These are phyloP conservation scores for Wallemia hederae DNA, from an alignment of 1,284 basidiomycete genomes.

Conservation along the genomic window DNA sequence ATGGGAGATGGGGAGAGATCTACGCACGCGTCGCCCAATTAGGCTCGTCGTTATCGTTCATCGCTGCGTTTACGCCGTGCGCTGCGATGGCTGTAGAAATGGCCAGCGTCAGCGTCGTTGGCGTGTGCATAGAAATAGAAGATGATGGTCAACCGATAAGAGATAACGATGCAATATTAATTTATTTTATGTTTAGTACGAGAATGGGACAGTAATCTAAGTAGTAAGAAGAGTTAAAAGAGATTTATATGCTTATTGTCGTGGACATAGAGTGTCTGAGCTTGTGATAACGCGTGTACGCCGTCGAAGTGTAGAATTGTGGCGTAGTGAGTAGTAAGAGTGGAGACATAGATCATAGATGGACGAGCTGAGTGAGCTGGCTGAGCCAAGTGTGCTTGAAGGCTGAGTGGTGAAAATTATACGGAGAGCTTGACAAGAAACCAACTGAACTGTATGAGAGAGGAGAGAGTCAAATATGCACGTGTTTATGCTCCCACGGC, in stretches of 20 bases:
- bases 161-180: neutral
- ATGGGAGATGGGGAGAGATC: neutral
- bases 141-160: neutral
- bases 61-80: neutral
- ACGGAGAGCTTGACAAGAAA: too few relatives aligned
- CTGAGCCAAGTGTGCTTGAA: too few relatives aligned
- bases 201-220: neutral
- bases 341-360: neutral
- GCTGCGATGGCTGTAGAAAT: too few relatives aligned
- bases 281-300: too few relatives aligned
- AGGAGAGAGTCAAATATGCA: too few relatives aligned
- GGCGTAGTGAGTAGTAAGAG: neutral
- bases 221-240: neutral
- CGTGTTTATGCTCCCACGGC: neutral
- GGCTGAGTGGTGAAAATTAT: too few relatives aligned
- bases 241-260: neutral
- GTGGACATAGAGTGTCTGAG: neutral
- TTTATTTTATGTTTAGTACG: neutral
- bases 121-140: too few relatives aligned
- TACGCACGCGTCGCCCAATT: neutral
- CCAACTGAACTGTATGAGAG: too few relatives aligned
- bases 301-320: too few relatives aligned
- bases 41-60: neutral
- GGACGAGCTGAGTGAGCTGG: too few relatives aligned
- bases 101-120: too few relatives aligned